Percentiles rank a stretch among this genome's conserved stretches.
phyloP scores from a whole-genome alignment of 225 moss, liverwort and hornwort genomes.

The Lunularia cruciata region DNA sequence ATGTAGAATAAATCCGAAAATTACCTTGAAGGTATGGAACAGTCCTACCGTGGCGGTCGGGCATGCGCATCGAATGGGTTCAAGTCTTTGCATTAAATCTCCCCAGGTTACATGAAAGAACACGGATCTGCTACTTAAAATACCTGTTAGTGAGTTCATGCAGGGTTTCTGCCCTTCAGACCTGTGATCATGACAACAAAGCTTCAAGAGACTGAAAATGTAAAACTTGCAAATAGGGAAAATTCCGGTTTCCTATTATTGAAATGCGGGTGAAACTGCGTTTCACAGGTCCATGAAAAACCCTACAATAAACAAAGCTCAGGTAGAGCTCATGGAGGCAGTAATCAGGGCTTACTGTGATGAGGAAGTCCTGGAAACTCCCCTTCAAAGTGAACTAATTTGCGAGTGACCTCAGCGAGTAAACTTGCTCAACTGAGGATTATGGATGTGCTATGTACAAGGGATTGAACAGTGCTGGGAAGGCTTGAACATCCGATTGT shows the following conservation, averaged over 20 bases:
- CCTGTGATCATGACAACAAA: too few relatives aligned
- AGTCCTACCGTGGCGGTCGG: too few relatives aligned
- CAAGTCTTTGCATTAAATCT: too few relatives aligned
- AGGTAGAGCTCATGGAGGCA: not conserved
- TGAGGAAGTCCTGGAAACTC: not conserved
- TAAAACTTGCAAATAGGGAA: constrained; percentile 4
- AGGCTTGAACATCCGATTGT: not conserved
- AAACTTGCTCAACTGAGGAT: not conserved
- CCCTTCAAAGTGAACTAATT: not conserved
- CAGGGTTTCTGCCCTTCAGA: too few relatives aligned
- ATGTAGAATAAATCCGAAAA: too few relatives aligned
- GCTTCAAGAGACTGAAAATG: too few relatives aligned
- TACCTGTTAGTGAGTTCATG: too few relatives aligned
- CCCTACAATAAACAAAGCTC: constrained; percentile 14
- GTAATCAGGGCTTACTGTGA: not conserved
- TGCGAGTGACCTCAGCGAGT: constrained; percentile 17
- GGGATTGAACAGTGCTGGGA: not conserved
- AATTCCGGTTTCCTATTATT: constrained; percentile 23
- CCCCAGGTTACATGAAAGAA: too few relatives aligned
- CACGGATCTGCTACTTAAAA: too few relatives aligned
- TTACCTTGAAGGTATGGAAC: too few relatives aligned
- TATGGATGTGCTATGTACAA: not conserved
- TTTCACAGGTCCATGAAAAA: constrained; percentile 16
- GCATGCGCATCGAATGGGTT: too few relatives aligned
- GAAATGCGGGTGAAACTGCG: not conserved